Evolutionary conservation across 768 basidiomycete species (phyloP).

Genomic region (Jaapia argillacea): DNA sequence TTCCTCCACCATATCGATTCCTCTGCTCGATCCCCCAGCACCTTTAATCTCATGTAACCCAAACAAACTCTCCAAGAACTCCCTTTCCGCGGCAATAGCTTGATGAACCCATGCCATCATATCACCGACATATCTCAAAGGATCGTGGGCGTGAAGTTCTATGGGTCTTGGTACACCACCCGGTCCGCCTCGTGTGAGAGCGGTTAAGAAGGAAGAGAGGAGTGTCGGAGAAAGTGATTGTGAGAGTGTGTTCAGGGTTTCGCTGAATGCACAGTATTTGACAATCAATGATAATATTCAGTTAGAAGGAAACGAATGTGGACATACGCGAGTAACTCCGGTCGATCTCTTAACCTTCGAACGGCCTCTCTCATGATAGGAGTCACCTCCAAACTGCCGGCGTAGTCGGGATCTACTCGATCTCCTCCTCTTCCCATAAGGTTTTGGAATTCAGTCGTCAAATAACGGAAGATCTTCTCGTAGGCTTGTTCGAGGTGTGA

Average conservation of each 20-base stretch:
- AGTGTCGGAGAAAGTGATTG: conserved; percentile 77
- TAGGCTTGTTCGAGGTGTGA: conserved; percentile 82
- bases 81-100: conserved; percentile 87
- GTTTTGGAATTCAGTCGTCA: conserved; percentile 74
- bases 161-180: conserved; percentile 86
- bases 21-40: no score
- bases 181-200: conserved; percentile 81
- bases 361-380: conserved; percentile 62
- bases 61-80: conserved; percentile 86
- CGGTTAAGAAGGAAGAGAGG: conserved; percentile 73
- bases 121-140: conserved; percentile 91
- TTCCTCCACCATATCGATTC: no score
- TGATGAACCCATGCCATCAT: conserved; percentile 99
- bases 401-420: conserved; percentile 34
- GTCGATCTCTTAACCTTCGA: conserved; percentile 60
- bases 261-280: conserved; percentile 33
- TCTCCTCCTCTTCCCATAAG: conserved; percentile 32
- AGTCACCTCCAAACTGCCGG: conserved; percentile 61
- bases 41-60: no score
- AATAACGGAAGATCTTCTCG: conserved; percentile 82
- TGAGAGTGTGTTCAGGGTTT: conserved; percentile 67
- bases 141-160: conserved; percentile 96
- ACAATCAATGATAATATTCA: conserved; percentile 14
- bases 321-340: conserved; percentile 65
- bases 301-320: not conserved